These are phyloP conservation scores for Hypoxylon sp. DNA, from an alignment of 2,329 filamentous ascomycete genomes.

Conservation along the genomic window DNA sequence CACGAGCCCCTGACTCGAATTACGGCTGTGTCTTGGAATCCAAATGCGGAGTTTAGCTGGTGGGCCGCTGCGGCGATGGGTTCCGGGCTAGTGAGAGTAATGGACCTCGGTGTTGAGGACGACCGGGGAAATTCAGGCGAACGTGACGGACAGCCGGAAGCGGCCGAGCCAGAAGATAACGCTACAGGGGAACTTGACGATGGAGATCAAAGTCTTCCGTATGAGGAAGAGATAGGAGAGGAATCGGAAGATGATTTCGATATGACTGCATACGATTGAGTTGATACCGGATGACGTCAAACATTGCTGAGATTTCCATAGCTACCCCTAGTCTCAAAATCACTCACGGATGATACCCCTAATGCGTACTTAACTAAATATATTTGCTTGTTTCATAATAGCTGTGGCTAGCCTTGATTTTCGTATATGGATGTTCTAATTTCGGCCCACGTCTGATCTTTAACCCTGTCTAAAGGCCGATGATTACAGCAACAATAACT, in stretches of 20 bases:
- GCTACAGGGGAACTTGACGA: neutral
- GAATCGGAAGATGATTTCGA: constrained; percentile 33
- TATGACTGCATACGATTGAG: constrained; percentile 23
- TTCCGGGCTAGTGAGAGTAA: constrained; percentile 74
- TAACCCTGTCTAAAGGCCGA: neutral
- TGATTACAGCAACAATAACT: too few species aligned
- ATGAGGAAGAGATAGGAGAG: constrained; percentile 32
- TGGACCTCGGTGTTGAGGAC: constrained; percentile 70
- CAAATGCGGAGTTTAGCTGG: constrained; percentile 73
- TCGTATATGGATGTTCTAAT: neutral
- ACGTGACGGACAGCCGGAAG: constrained; percentile 18
- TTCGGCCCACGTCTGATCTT: neutral
- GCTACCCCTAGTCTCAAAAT: neutral
- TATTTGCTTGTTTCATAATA: neutral
- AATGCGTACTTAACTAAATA: constrained; percentile 1
- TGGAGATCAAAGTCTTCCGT: constrained; percentile 18
- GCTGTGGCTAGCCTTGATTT: neutral
- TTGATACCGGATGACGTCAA: neutral
- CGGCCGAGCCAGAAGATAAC: constrained; percentile 19
- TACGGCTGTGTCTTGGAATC: constrained; percentile 75
- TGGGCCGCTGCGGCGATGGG: constrained; percentile 77
- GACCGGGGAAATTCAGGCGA: constrained; percentile 4
- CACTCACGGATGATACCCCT: constrained; percentile 15
- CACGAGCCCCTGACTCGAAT: constrained; percentile 74
- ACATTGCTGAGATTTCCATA: neutral